These are phyloP conservation scores for Starmera quercuum DNA, from an alignment of 805 yeast genomes.

Conservation along the genomic window DNA sequence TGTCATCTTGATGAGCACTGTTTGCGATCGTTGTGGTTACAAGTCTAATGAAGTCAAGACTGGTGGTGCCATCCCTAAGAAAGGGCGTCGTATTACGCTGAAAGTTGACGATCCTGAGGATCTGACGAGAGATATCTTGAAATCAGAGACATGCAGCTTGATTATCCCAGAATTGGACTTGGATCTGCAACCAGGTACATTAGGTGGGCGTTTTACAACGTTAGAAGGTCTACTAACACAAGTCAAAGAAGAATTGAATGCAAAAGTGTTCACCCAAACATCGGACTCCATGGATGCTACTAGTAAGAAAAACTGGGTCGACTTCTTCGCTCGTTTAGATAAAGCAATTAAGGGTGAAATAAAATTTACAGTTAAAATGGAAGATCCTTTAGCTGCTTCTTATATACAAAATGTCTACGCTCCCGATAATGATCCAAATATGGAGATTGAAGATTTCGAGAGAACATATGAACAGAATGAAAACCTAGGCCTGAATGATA, in stretches of 20 bases:
- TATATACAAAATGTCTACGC: conserved; percentile 98
- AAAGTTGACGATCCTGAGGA: conserved; percentile 81
- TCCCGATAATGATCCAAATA: conserved; percentile 96
- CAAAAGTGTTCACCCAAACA: conserved; percentile 76
- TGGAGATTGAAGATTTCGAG: conserved; percentile 84
- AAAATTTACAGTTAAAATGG: conserved; percentile 80
- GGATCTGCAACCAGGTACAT: conserved; percentile 91
- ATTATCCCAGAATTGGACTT: conserved; percentile 79
- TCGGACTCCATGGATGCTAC: conserved; percentile 86
- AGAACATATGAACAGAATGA: conserved; percentile 89
- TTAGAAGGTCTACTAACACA: conserved; percentile 88
- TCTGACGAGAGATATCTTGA: conserved; percentile 86
- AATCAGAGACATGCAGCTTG: conserved; percentile 89
- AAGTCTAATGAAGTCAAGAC: conserved; percentile 97
- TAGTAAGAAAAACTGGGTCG: conserved; percentile 74
- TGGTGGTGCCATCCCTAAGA: conserved; percentile 90
- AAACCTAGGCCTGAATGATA: conserved; percentile 67
- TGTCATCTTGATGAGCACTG: conserved; percentile 92
- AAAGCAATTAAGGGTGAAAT: conserved; percentile 76
- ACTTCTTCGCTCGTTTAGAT: conserved; percentile 66
- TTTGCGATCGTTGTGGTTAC: conserved; percentile 88
- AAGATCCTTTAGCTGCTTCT: conserved; percentile 91
- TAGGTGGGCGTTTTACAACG: conserved; percentile 97
- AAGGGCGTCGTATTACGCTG: conserved; percentile 70
- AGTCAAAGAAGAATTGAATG: conserved; percentile 81